Conservation (phyloP, 805 yeast genomes). For the Pichia cabralensis region DNA sequence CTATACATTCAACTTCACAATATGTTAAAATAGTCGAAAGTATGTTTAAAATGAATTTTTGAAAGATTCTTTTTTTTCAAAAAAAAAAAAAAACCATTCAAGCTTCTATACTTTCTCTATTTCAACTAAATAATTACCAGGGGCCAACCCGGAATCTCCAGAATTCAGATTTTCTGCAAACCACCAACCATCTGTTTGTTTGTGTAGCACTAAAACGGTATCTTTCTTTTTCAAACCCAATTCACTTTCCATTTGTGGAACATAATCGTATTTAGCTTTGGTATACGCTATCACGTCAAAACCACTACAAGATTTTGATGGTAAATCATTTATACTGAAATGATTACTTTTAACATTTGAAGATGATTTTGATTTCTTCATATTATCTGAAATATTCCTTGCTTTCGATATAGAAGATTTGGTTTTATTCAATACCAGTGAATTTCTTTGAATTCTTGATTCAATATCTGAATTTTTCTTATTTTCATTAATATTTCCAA, state of each 20-base stretch:
- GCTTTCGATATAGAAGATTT: too few relatives aligned
- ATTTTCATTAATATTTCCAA: too few relatives aligned
- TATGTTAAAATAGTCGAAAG: too few relatives aligned
- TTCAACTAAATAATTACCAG: slow-evolving; percentile 44
- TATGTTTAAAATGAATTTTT: too few relatives aligned
- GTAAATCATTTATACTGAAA: slow-evolving; percentile 27
- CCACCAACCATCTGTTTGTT: slow-evolving; percentile 73
- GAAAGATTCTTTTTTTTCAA: too few relatives aligned
- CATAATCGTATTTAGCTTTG: slow-evolving; percentile 48
- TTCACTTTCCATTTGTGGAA: slow-evolving; percentile 52
- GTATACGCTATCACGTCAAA: slow-evolving; percentile 41
- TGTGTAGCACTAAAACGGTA: slow-evolving; percentile 38
- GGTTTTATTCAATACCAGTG: too few relatives aligned
- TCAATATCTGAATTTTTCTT: too few relatives aligned
- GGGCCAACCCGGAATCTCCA: slow-evolving; percentile 47
- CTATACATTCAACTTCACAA: too few relatives aligned
- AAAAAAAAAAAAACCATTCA: too few relatives aligned
- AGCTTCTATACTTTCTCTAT: too few relatives aligned
- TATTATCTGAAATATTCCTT: too few relatives aligned
- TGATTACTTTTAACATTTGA: slow-evolving; percentile 17
- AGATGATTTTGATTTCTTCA: slow-evolving; percentile 25
- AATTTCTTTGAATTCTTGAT: too few relatives aligned
- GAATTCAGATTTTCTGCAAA: slow-evolving; percentile 46
- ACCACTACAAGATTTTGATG: slow-evolving; percentile 42
- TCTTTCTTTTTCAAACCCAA: slow-evolving; percentile 51